A percentile compares a stretch with the other conserved stretches of the same genome.
These are phyloP conservation scores for Verbascum thapsus DNA, from an alignment of 257 asterid genomes.

Conservation along the genomic window DNA sequence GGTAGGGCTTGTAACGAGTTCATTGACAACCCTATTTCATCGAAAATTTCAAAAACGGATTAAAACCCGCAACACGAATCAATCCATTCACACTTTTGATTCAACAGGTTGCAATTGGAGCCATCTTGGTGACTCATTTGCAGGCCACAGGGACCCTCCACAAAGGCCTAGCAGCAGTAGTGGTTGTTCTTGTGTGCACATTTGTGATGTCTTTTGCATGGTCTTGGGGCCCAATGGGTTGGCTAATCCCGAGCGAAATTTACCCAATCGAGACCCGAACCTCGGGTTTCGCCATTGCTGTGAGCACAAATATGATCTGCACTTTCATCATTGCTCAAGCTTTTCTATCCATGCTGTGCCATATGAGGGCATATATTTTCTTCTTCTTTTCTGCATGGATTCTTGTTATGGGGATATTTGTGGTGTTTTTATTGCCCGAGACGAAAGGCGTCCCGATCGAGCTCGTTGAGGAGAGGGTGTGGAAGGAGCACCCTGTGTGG, in stretches of 20 bases:
- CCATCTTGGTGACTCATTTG: conserved; percentile 37
- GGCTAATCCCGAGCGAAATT: conserved; percentile 73
- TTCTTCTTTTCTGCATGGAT: conserved; percentile 59
- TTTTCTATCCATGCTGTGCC: conserved; percentile 51
- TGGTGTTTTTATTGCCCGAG: conserved; percentile 44
- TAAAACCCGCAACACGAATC: no score
- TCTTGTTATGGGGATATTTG: conserved; percentile 44
- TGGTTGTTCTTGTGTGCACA: conserved; percentile 59
- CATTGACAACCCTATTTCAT: no score
- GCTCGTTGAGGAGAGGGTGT: conserved; percentile 37
- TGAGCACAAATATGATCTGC: conserved; percentile 56
- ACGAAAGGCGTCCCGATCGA: conserved; percentile 53
- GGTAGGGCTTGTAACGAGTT: no score
- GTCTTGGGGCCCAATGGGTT: conserved; percentile 89
- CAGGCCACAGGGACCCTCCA: conserved; percentile 45
- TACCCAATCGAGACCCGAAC: conserved; percentile 73
- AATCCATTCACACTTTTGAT: no score
- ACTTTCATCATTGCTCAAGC: conserved; percentile 53
- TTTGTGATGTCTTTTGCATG: conserved; percentile 78
- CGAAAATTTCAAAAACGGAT: no score
- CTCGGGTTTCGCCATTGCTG: conserved; percentile 73
- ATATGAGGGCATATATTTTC: conserved; percentile 45
- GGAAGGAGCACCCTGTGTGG: conserved; percentile 54
- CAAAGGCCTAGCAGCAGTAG: conserved; percentile 35
- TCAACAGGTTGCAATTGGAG: conserved; percentile 57